Base-by-base conservation (phyloP, 2,329 filamentous ascomycete species). In the Pseudocercospora cruenta region DNA sequence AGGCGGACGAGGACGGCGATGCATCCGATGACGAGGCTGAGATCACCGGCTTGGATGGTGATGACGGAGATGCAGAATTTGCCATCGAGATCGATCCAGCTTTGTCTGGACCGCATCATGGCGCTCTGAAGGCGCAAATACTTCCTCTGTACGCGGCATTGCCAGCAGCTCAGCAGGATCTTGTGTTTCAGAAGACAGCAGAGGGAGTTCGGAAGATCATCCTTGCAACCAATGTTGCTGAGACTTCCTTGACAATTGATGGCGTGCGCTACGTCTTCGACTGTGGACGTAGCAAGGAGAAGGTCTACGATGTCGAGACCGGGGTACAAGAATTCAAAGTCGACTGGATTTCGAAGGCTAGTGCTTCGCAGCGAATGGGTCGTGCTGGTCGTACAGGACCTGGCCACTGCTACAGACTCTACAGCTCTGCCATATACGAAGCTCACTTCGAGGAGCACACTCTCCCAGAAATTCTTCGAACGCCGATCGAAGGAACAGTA, bases 301-400 rank as follows among this genome's bases (percentile, higher is more conserved):
- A 94, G 69, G 91, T 90, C 65, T 98, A 95, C 74, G 92, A 98
- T 76, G 85, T 88, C n/a, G 82, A 87, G 10, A 97, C 91, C 8
- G 94, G 94, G 3, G 94, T 99, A 0, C 95, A 99, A 77, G 97
- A 91, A 75, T 99, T 97, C 76, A 91, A 97, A 73, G 88, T 99
- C 61, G 91, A 91, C 47, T 99, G 94, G 93, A 96, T 98, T 77
- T 97, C 94, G 82, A 98, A 99, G 81, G 95, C 95, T 28, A 96
- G 93, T 77, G 94, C 95, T 7, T 91, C 90, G 70, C 95, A 99
- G 79, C 87, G 95, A 77, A 89, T 93, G 66, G 95, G 95, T 80
- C 92, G 95, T 85, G 95, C 95, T 64, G 95, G 96, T 69, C 90
- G 95, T 84, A 99, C 94, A 3, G 94, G 93, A 0, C 94, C 95